Evolutionary conservation across 2,329 filamentous ascomycete genomes (phyloP).

Genomic region (Verticillium nubilum): DNA sequence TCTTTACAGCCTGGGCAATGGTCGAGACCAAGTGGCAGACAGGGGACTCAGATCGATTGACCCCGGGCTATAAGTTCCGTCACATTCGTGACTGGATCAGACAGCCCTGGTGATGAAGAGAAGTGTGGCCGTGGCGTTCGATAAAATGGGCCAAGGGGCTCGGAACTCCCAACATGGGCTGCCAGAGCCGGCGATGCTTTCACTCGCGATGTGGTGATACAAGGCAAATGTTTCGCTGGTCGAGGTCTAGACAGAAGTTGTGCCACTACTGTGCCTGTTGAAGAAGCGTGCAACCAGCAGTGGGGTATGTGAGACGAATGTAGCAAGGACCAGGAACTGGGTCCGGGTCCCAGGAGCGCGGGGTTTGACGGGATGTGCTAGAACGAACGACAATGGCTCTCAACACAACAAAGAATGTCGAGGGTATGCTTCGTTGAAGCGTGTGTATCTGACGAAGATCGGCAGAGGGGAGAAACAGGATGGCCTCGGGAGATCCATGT

Average conservation of each 20-base stretch:
- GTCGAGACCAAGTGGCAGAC: background rate
- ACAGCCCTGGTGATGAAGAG: background rate
- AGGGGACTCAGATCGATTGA: background rate
- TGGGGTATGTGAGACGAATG: background rate
- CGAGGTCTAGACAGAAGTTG: background rate
- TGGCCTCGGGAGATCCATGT: background rate
- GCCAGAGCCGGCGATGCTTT: background rate
- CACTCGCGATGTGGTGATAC: background rate
- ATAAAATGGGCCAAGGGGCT: background rate
- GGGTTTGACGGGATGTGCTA: background rate
- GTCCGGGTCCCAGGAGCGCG: background rate
- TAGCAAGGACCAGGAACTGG: background rate
- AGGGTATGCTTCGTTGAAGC: background rate
- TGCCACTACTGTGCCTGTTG: background rate
- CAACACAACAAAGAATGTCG: background rate
- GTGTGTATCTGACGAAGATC: background rate
- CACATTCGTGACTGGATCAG: background rate
- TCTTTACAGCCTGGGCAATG: background rate
- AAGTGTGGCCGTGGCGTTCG: background rate
- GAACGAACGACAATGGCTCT: background rate
- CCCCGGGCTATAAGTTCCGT: background rate
- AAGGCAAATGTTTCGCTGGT: background rate
- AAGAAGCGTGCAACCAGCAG: background rate
- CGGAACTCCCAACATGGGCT: background rate
- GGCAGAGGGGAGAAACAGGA: background rate